Evolutionary conservation across 768 basidiomycete species (phyloP).

Genomic region (Gelatoporia subvermispora): DNA sequence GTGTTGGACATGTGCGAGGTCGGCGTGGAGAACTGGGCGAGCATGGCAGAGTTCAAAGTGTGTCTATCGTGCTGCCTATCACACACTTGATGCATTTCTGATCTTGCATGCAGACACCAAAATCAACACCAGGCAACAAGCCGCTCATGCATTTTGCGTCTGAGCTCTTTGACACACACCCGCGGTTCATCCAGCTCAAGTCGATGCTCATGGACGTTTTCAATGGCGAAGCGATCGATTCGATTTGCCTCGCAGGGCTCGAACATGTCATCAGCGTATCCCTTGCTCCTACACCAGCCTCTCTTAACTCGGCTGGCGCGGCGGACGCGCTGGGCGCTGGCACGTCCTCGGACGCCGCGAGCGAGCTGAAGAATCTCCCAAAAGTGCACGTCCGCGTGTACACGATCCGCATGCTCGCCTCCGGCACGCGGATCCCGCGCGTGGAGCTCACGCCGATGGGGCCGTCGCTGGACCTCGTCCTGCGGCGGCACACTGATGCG

Average conservation of each 20-base stretch:
- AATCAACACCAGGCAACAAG: constrained; percentile 84
- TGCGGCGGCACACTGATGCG: constrained; percentile 71
- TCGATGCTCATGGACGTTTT: constrained; percentile 88
- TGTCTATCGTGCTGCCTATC: constrained; percentile 18
- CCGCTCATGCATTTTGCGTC: constrained; percentile 96
- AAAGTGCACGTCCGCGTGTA: constrained; percentile 88
- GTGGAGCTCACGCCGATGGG: constrained; percentile 87
- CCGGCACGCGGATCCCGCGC: constrained; percentile 76
- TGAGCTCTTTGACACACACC: constrained; percentile 91
- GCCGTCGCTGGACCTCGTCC: constrained; percentile 76
- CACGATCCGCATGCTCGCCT: constrained; percentile 65
- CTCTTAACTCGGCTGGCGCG: constrained; percentile 40
- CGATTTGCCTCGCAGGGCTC: constrained; percentile 77
- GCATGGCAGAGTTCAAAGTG: constrained; percentile 85
- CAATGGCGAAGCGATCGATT: constrained; percentile 81
- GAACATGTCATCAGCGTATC: constrained; percentile 86
- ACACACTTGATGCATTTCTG: neutral
- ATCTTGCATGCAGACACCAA: constrained; percentile 61
- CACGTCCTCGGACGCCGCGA: constrained; percentile 26
- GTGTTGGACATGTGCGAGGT: constrained; percentile 95
- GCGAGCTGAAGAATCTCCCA: constrained; percentile 44
- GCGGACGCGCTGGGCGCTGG: constrained; percentile 10
- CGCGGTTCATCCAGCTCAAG: constrained; percentile 87
- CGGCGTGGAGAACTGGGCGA: constrained; percentile 75
- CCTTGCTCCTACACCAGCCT: constrained; percentile 57